Conservation (phyloP, 2,329 filamentous ascomycete species). For the Sordariomycetes sp. region DNA sequence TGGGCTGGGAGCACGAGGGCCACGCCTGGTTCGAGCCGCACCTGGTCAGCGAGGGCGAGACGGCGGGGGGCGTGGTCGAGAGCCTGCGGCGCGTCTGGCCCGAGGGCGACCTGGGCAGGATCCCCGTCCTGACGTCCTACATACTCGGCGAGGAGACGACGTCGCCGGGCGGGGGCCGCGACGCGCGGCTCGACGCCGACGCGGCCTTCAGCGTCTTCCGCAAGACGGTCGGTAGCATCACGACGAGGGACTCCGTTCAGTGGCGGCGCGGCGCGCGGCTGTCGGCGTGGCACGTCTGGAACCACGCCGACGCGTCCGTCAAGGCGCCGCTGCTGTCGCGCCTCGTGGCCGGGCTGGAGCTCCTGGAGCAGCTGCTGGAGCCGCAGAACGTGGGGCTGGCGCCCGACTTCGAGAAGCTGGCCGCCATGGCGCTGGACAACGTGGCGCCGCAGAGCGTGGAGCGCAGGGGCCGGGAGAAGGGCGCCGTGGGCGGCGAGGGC, state of each 20-base stretch:
- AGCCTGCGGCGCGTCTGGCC: slow-evolving; percentile 52
- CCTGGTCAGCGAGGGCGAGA: slow-evolving; percentile 34
- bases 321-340: slow-evolving; percentile 46
- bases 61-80: slow-evolving; percentile 49
- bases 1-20: slow-evolving; percentile 54
- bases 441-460: neutral
- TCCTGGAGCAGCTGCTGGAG: slow-evolving; percentile 1
- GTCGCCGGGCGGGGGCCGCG: too few species aligned
- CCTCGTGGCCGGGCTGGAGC: slow-evolving; percentile 33
- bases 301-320: slow-evolving; percentile 60
- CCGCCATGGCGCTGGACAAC: neutral
- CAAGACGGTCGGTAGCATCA: slow-evolving; percentile 29
- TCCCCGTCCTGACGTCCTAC: neutral
- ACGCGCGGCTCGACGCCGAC: neutral
- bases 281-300: slow-evolving; percentile 54
- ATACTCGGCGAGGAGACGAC: slow-evolving; percentile 1
- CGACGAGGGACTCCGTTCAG: slow-evolving; percentile 15
- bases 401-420: slow-evolving; percentile 1
- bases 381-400: neutral
- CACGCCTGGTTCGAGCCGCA: slow-evolving; percentile 49
- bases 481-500: neutral
- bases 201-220: slow-evolving; percentile 38
- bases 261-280: slow-evolving; percentile 50
- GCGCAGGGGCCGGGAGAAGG: too few species aligned
- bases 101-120: slow-evolving; percentile 20